Base-by-base conservation (phyloP, 2,329 filamentous ascomycete species). In the Huntiella bhutanensis region DNA sequence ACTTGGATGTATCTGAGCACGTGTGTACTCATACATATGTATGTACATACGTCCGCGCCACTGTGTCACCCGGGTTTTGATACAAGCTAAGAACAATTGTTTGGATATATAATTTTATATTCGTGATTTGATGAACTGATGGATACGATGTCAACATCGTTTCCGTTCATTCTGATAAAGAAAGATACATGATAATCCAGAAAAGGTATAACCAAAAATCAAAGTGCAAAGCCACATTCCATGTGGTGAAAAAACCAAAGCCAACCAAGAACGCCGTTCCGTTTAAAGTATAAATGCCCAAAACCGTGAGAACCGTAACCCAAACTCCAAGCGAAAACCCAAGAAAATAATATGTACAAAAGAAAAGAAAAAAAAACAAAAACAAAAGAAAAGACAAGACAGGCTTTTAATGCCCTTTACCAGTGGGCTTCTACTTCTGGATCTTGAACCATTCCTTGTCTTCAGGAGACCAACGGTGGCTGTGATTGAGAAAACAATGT, bases 391-490 rank as follows among this genome's bases (percentile, higher is more conserved):
- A 40, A 43, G 16, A 39, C 10, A 39, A 41, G 22, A 8, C 22
- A 41, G 22, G 22, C 22, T 28, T 28, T 28, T 28, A 28, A 28
- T 28, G 22, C 7, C 22, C 22, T 28, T 28, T 7, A 28, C 22
- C 22, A 28, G 5, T 6, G 6, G 22, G 22, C 10, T 39, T 17
- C 10, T 41, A 17, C 44, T 56, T 47, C 50, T 57, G 49, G 48
- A 56, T 59, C 55, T 67, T 71, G 34, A 76, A 57, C 77, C 77
- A 81, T 53, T 74, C 66, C 55, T 73, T 75, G 39, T 64, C 58
- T 17, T 70, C 64, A 3, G 69, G 61, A 39, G 71, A 60, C 76
- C 77, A 82, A 33, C 58, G 60, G 56, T 82, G 77, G 16, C 77
- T 80, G 48, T 34, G 45, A 46, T 42, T 33, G 17, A 17, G 35